Evolutionary conservation across 1,139 yeast species (phyloP), one percentile per base, ranked within the genome.

Genomic region (Lodderomyces beijingensis): DNA sequence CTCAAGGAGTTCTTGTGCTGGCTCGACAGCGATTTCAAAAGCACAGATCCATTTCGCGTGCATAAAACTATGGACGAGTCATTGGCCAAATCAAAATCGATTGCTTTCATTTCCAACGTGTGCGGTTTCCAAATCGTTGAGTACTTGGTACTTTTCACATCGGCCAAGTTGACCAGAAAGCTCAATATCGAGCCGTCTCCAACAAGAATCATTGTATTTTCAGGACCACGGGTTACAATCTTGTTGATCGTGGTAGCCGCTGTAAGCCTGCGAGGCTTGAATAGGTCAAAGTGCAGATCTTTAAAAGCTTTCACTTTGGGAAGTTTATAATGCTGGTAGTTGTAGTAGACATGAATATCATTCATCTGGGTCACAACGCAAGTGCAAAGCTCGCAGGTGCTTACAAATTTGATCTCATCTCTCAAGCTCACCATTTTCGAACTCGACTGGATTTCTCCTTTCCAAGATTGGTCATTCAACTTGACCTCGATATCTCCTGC

Each of bases 311-410:
- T 53, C n/a, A 67, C 46, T 39, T 53, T 60, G 0, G 74, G 73
- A 24, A 59, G 43, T 38, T 74, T 74, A 28, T 73, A 63, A 42
- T 79, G 82, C 34, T 74, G 77, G 18, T 74, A 73, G 40, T 78
- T 76, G 42, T 68, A 62, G 42, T 78, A 74, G 0, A 84, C 70
- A 49, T 79, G 83, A 12, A 88, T 70, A 33, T 77, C 85, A 39
- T 79, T 73, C 10, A 65, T 63, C 3, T 56, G 61, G 1, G 84
- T 71, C 4, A 86, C 66, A 2, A 87, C 74, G 31, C 85, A 65
- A 0, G 96, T 87, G 20, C 81, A 77, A 30, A 68, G 62, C 29
- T 86, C 94, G n/a, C 80, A 73, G 1, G 91, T 80, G 19, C 73
- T 61, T 1, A 82, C 80, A 33, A 70, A 67, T 38, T 70, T 70